A percentile compares a stretch with the other conserved stretches of the same genome.
phyloP scores from a whole-genome alignment of 1,139 yeast species.

The Suhomyces wounanorum region DNA sequence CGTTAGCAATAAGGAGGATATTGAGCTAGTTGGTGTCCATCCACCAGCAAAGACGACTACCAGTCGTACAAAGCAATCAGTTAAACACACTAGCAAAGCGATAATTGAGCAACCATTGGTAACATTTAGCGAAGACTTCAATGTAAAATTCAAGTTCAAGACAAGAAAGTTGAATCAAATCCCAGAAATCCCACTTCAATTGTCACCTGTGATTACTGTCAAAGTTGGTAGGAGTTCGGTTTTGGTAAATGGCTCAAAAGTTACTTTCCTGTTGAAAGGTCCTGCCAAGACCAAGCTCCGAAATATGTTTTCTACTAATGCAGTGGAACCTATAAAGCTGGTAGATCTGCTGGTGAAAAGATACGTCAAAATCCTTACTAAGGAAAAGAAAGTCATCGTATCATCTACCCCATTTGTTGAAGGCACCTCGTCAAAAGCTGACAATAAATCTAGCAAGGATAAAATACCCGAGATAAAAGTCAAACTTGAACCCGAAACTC shows the following conservation, averaged over 20 bases:
- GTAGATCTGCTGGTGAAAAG: slow-evolving; percentile 15
- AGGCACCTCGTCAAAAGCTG: background rate
- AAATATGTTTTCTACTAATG: slow-evolving; percentile 3
- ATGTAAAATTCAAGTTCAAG: slow-evolving; percentile 19
- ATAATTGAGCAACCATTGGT: slow-evolving; percentile 5
- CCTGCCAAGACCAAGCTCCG: slow-evolving; percentile 11
- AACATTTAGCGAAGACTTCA: slow-evolving; percentile 4
- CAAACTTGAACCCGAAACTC: slow-evolving; percentile 1
- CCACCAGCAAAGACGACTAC: background rate
- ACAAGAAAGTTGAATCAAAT: slow-evolving; percentile 7
- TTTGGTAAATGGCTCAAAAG: slow-evolving; percentile 12
- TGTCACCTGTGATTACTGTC: slow-evolving; percentile 2
- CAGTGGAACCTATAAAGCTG: background rate
- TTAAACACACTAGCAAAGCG: background rate
- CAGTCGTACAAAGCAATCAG: background rate
- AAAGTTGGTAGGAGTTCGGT: slow-evolving; percentile 13
- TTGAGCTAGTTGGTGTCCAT: background rate
- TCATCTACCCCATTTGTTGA: slow-evolving; percentile 23
- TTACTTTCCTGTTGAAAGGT: slow-evolving; percentile 14
- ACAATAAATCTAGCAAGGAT: background rate
- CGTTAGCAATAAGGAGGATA: background rate
- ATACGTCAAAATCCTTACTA: slow-evolving; percentile 32
- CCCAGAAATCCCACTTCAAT: background rate
- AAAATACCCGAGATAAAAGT: slow-evolving; percentile 1
- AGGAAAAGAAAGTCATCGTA: slow-evolving; percentile 21